phyloP scores from a whole-genome alignment of 2,329 filamentous ascomycete genomes.

The Fusarium xyrophilum region DNA sequence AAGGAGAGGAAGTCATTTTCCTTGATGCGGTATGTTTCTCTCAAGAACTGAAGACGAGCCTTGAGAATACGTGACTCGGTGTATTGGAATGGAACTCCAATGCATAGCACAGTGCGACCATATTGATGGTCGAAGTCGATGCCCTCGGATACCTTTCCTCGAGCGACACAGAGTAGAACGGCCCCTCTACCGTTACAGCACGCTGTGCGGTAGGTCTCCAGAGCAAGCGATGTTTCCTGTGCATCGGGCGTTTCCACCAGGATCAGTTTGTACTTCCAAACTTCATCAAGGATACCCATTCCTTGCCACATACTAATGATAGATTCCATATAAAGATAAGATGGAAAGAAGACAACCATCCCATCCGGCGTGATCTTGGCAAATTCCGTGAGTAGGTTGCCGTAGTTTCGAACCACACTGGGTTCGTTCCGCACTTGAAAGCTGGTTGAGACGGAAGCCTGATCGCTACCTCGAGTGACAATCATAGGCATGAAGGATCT shows the following conservation, averaged over 20 bases:
- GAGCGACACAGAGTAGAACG: slow-evolving; percentile 90
- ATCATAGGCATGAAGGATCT: slow-evolving; percentile 98
- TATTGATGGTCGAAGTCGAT: slow-evolving; percentile 99
- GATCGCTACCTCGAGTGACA: slow-evolving; percentile 92
- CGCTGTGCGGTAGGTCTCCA: slow-evolving; percentile 96
- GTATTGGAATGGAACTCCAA: slow-evolving; percentile 98
- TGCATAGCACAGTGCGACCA: slow-evolving; percentile 92
- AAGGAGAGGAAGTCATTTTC: slow-evolving; percentile 99
- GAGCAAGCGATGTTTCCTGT: slow-evolving; percentile 92
- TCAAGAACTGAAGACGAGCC: slow-evolving; percentile 91
- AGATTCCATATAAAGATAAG: slow-evolving; percentile 98
- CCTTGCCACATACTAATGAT: slow-evolving; percentile 99
- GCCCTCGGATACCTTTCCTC: slow-evolving; percentile 96
- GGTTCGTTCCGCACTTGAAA: slow-evolving; percentile 97
- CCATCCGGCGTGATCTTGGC: slow-evolving; percentile 95
- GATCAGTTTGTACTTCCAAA: slow-evolving; percentile 99
- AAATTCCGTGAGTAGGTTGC: slow-evolving; percentile 91
- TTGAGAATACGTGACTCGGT: slow-evolving; percentile 97
- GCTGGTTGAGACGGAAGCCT: slow-evolving; percentile 88
- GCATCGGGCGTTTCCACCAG: slow-evolving; percentile 97
- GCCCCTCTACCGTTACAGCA: slow-evolving; percentile 97
- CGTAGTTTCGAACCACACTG: slow-evolving; percentile 96
- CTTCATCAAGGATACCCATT: slow-evolving; percentile 95
- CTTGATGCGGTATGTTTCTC: slow-evolving; percentile 94
- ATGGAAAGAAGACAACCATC: slow-evolving; percentile 99